Conservation (phyloP, 139 green algal species). For the Picochlorum sp. region DNA sequence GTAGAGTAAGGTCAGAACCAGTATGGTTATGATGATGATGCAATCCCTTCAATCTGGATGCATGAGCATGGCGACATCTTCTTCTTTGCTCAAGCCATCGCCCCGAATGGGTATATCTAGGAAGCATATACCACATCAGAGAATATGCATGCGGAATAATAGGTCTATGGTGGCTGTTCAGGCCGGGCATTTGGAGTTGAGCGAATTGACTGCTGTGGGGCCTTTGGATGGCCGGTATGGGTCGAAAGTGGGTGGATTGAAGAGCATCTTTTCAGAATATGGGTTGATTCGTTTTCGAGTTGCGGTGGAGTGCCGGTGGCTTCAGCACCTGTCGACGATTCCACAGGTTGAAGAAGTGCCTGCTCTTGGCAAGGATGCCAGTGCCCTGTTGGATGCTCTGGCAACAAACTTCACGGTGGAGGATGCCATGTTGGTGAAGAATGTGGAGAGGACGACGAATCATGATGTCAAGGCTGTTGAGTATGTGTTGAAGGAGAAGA, state of each 20-base stretch:
- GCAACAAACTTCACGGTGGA: slow-evolving; percentile 55
- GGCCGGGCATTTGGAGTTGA: slow-evolving; percentile 25
- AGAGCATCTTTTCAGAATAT: slow-evolving; percentile 91
- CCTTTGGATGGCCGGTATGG: slow-evolving; percentile 88
- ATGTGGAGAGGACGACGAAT: slow-evolving; percentile 92
- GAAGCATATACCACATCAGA: no score
- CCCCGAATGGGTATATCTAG: no score
- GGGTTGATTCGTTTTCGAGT: slow-evolving; percentile 91
- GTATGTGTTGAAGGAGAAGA: slow-evolving; percentile 90
- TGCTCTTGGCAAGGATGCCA: slow-evolving; percentile 61
- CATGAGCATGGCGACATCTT: no score
- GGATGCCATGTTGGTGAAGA: slow-evolving; percentile 56
- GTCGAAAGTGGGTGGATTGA: slow-evolving; percentile 55
- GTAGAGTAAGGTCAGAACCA: no score
- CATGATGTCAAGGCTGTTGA: slow-evolving; percentile 99
- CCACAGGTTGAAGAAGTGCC: slow-evolving; percentile 67
- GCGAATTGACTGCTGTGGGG: slow-evolving; percentile 75
- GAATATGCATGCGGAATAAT: no score
- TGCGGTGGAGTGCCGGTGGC: slow-evolving; percentile 92
- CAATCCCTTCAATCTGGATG: no score
- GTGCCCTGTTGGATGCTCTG: slow-evolving; percentile 69
- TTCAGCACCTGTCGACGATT: slow-evolving; percentile 86
- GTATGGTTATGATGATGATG: no score
- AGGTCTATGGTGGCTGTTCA: background rate
- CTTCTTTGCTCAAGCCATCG: no score